Base-by-base conservation (phyloP, 352 stramenopile species). In the Phytophthora fragariae region DNA sequence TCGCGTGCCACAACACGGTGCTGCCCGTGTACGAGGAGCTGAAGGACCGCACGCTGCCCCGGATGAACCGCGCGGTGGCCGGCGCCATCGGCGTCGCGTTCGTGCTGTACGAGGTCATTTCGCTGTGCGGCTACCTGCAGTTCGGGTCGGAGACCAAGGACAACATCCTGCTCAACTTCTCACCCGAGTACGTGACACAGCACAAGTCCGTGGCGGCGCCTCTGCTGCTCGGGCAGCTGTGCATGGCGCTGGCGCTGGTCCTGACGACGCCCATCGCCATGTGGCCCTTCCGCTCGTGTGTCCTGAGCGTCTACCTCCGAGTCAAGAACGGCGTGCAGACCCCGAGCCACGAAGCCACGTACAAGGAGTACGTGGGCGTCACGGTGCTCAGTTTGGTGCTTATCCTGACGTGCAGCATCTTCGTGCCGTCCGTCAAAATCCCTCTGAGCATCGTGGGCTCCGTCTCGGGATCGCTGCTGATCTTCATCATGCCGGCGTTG, bases 161-260 rank as follows among this genome's bases (percentile, higher is more conserved):
- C 78, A 93, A 92, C 63, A 89, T 93, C 21, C 54, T 93, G 53
- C 80, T 94, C 70, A 94, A 94, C 62, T 94, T 92, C 50, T 88
- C 80, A n/a, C 72, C 84, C 0, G 82, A 73, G n/a, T 92, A 90
- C 59, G 77, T 92, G 15, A 59, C 65, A 0, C 65, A 81, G 19
- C 75, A 92, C 60, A 71, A 81, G 57, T 59, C 64, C 15, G 71
- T 94, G 4, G 67, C 63, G 14, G 61, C 73, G n/a, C 87, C 85
- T 19, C 63, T 94, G 27, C 70, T 90, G 8, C 39, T 92, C 46
- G 87, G 85, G 1, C 87, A 85, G 15, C 73, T 83, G 24, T 92
- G 83, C 64, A 94, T 92, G 83, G 84, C 73, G 4, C 57, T 90
- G 37, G 87, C 85, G 64, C 62, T 94, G 49, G 67, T 92, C 29